Conservation (phyloP, 2,329 filamentous ascomycete genomes). For the Elsinoe fawcettii region DNA sequence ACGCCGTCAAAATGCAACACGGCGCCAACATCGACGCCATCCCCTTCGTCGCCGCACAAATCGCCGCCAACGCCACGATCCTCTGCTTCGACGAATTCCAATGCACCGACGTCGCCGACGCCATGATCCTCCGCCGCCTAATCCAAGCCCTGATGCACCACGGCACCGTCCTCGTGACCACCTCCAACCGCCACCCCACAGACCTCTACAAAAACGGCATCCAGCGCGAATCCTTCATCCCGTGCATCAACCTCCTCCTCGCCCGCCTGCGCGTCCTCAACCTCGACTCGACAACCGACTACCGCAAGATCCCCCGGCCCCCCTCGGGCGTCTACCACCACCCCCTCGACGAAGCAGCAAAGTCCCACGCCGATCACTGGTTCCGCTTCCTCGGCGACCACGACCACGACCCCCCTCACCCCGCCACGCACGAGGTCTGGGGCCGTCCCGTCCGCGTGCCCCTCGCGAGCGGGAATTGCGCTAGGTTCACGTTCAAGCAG, state of each 20-base stretch:
- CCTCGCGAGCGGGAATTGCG: constrained; percentile 75
- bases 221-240: constrained; percentile 89
- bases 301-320: constrained; percentile 90
- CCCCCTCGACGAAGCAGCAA: constrained; percentile 69
- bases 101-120: constrained; percentile 95
- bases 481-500: constrained; percentile 88
- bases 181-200: constrained; percentile 90
- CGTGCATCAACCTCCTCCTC: constrained; percentile 89
- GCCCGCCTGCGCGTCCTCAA: constrained; percentile 79
- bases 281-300: constrained; percentile 90
- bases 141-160: constrained; percentile 90
- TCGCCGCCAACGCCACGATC: constrained; percentile 75
- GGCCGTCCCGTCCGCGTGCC: constrained; percentile 84
- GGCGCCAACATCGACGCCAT: constrained; percentile 85
- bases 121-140: constrained; percentile 87
- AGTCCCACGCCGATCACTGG: constrained; percentile 84
- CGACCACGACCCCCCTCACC: constrained; percentile 64
- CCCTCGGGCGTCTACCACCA: constrained; percentile 91
- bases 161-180: constrained; percentile 92
- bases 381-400: constrained; percentile 89
- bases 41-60: constrained; percentile 88
- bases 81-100: constrained; percentile 99
- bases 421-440: constrained; percentile 79
- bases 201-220: constrained; percentile 98
- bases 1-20: constrained; percentile 80